Evolutionary conservation across 768 basidiomycete species (phyloP).

Genomic region (Lentinus tigrinus): DNA sequence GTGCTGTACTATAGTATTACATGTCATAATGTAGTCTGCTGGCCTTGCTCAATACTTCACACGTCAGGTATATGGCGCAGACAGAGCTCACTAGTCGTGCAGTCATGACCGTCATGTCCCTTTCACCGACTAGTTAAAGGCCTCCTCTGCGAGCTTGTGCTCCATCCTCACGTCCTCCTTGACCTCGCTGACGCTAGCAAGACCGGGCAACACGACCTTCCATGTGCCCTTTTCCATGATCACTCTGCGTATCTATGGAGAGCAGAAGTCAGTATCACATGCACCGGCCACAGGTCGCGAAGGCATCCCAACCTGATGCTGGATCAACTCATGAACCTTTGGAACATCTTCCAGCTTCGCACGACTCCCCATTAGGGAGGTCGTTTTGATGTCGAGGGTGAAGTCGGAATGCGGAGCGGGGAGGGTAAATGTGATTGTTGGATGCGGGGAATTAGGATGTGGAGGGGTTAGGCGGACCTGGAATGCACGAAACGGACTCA

Average conservation of each 20-base stretch:
- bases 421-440: conserved; percentile 69
- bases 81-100: not conserved
- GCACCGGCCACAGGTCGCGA: conserved; percentile 22
- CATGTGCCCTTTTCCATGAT: conserved; percentile 50
- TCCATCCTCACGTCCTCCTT: conserved; percentile 32
- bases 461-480: conserved; percentile 71
- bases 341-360: conserved; percentile 98
- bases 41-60: not conserved
- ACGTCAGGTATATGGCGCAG: not conserved
- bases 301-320: conserved; percentile 64
- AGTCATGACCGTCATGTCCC: not conserved
- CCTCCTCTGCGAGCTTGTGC: conserved; percentile 4
- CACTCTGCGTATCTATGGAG: conserved; percentile 28
- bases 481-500: not conserved
- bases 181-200: conserved; percentile 39
- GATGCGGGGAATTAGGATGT: conserved; percentile 46
- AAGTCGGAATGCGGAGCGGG: conserved; percentile 67
- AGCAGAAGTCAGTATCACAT: conserved; percentile 22
- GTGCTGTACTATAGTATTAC: not conserved
- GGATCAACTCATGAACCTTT: conserved; percentile 93
- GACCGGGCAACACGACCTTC: conserved; percentile 67
- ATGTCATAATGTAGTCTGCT: not conserved
- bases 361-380: conserved; percentile 90
- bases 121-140: not conserved
- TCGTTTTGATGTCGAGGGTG: conserved; percentile 80